A percentile compares a stretch with the other conserved stretches of the same genome.
Conservation (phyloP, 257 asterid species). For the Phtheirospermum japonicum region DNA sequence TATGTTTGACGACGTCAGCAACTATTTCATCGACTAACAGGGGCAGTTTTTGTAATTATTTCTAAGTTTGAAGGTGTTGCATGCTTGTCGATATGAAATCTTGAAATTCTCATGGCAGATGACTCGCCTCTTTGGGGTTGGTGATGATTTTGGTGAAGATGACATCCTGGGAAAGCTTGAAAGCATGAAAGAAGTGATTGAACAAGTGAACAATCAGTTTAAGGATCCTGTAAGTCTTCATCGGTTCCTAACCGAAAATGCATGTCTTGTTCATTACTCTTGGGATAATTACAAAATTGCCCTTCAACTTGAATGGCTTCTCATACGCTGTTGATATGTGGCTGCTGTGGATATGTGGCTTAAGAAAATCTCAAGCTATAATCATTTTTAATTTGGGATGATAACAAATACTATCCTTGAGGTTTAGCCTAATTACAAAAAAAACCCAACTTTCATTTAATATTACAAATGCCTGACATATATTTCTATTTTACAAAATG, state of each 20-base stretch:
- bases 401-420: no score
- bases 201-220: constrained; percentile 85
- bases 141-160: constrained; percentile 83
- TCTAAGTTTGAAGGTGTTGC: neutral
- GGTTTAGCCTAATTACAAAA: no score
- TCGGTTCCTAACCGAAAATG: constrained; percentile 12
- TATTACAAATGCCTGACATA: no score
- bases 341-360: neutral
- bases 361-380: no score
- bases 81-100: constrained; percentile 6
- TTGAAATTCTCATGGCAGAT: constrained; percentile 51
- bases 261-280: constrained; percentile 15
- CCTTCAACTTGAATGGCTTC: neutral
- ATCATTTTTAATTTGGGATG: no score
- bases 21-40: no score
- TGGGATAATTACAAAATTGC: neutral
- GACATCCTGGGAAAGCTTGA: constrained; percentile 83
- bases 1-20: no score
- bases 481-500: no score
- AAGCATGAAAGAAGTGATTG: constrained; percentile 88
- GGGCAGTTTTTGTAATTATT: neutral
- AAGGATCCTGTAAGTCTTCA: constrained; percentile 80
- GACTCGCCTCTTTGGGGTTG: constrained; percentile 73
- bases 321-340: neutral
- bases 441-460: no score